A percentile compares a stretch with the other conserved stretches of the same genome.
Evolutionary conservation across 2,329 filamentous ascomycete species (phyloP).

Genomic region (Colletotrichum lentis): DNA sequence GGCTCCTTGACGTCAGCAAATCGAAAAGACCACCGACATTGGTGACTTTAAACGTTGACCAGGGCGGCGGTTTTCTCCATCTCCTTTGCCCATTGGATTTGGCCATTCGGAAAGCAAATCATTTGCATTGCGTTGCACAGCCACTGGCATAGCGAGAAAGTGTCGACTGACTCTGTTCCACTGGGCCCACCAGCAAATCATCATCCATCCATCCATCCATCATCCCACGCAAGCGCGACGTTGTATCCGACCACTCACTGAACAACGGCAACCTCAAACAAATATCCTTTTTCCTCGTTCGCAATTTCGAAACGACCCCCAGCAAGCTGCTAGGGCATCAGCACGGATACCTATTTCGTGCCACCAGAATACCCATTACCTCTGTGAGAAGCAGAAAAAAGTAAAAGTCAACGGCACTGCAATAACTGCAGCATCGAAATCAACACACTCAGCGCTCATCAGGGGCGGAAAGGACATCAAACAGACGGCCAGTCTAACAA

Average conservation of each 20-base stretch:
- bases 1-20: slow-evolving; percentile 29
- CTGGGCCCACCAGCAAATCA: background rate
- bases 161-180: slow-evolving; percentile 11
- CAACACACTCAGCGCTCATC: slow-evolving; percentile 12
- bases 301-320: slow-evolving; percentile 25
- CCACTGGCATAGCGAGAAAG: slow-evolving; percentile 9
- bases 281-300: slow-evolving; percentile 23
- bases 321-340: background rate
- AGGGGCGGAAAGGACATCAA: background rate
- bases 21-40: background rate
- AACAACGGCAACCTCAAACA: slow-evolving; percentile 26
- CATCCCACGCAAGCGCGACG: slow-evolving; percentile 23
- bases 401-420: slow-evolving; percentile 10
- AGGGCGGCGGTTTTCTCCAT: background rate
- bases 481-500: background rate
- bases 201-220: background rate
- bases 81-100: slow-evolving; percentile 9
- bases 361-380: background rate
- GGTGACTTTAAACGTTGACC: background rate
- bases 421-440: background rate
- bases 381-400: background rate
- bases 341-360: background rate
- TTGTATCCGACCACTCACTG: slow-evolving; percentile 31
- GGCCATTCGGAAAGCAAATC: slow-evolving; percentile 8
- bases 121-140: slow-evolving; percentile 12